Conservation (phyloP, 805 yeast species). For the Suhomyces pyralidae region DNA sequence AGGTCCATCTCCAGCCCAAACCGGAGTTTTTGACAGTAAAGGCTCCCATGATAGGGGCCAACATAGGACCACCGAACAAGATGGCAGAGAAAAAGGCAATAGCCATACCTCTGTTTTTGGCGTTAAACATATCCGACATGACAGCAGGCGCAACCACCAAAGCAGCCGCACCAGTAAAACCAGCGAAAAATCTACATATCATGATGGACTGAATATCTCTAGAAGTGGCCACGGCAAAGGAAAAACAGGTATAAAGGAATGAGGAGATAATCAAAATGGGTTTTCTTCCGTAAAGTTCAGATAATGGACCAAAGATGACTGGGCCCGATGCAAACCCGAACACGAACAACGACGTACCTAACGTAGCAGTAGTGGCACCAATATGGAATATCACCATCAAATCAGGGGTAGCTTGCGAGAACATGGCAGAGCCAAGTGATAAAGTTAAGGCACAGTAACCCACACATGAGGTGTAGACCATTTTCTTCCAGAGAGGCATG, state of each 20-base stretch:
- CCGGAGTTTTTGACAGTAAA: constrained; percentile 36
- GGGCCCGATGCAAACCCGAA: constrained; percentile 95
- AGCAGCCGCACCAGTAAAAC: constrained; percentile 81
- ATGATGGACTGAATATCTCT: constrained; percentile 74
- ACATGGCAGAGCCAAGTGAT: constrained; percentile 37
- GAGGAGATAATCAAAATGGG: constrained; percentile 43
- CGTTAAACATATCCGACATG: constrained; percentile 77
- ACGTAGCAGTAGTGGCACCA: constrained; percentile 63
- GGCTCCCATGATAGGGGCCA: constrained; percentile 66
- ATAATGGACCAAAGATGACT: constrained; percentile 37
- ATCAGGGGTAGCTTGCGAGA: constrained; percentile 56
- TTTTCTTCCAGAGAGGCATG: constrained; percentile 37
- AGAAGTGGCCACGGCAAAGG: constrained; percentile 69
- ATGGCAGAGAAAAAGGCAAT: constrained; percentile 69
- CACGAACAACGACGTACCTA: constrained; percentile 78
- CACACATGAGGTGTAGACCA: constrained; percentile 22
- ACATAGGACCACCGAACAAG: constrained; percentile 75
- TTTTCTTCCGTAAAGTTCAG: constrained; percentile 33
- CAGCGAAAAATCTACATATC: constrained; percentile 76
- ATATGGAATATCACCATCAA: constrained; percentile 55
- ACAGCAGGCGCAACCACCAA: constrained; percentile 84
- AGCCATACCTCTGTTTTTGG: constrained; percentile 69
- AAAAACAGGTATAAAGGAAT: constrained; percentile 30
- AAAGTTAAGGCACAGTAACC: constrained; percentile 31
- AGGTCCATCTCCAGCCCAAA: constrained; percentile 58